Evolutionary conservation across 2,329 filamentous ascomycete species (phyloP).

Genomic region (Aspergillus aculeatus): DNA sequence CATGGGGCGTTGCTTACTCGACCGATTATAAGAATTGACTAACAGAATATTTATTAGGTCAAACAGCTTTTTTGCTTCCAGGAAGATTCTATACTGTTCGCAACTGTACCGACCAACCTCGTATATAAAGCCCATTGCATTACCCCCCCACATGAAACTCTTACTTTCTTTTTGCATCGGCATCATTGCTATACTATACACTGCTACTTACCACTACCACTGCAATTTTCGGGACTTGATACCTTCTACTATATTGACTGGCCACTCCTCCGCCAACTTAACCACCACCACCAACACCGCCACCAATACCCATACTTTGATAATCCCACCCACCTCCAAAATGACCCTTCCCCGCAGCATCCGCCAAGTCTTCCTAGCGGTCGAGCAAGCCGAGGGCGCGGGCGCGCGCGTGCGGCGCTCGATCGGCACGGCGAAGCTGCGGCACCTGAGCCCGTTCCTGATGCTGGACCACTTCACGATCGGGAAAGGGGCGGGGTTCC

Average conservation of each 20-base stretch:
- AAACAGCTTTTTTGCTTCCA: not conserved
- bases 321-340: conserved; percentile 33
- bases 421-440: conserved; percentile 78
- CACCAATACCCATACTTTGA: conserved; percentile 8
- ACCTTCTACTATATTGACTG: conserved; percentile 16
- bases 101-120: conserved; percentile 1
- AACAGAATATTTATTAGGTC: conserved; percentile 14
- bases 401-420: conserved; percentile 84
- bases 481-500: conserved; percentile 78
- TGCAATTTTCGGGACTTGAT: conserved; percentile 21
- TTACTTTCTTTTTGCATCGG: conserved; percentile 39
- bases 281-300: conserved; percentile 9
- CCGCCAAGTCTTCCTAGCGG: conserved; percentile 76
- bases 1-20: conserved; percentile 2
- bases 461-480: conserved; percentile 95
- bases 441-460: conserved; percentile 87
- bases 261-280: conserved; percentile 12
- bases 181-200: conserved; percentile 33
- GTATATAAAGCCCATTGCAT: conserved; percentile 32
- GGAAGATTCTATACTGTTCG: conserved; percentile 26
- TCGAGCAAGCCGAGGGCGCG: conserved; percentile 83
- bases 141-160: conserved; percentile 32
- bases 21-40: conserved; percentile 28
- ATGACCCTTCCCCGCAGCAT: conserved; percentile 73
- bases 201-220: conserved; percentile 16